Evolutionary conservation across 371 early-diverging fungal species (phyloP), one percentile per base, ranked within the genome.

Genomic region (Agmasoma carcini): DNA sequence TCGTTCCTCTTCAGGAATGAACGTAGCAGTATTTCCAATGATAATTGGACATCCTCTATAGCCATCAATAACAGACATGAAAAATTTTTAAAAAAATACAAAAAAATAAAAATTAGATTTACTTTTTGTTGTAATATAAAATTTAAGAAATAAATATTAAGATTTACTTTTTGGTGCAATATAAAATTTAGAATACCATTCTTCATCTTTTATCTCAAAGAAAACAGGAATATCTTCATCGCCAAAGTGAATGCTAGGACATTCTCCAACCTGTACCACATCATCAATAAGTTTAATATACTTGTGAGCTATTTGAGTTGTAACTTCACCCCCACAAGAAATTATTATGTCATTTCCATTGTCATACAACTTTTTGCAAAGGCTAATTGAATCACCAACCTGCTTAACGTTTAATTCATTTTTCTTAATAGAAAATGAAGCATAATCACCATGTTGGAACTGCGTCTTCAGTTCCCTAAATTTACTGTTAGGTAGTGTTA

Each of bases 101-200:
- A n/a, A n/a, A n/a, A n/a, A n/a, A n/a, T n/a, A n/a, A n/a, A n/a
- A n/a, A n/a, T n/a, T n/a, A n/a, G n/a, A n/a, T n/a, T n/a, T n/a
- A n/a, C n/a, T n/a, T n/a, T n/a, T n/a, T n/a, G n/a, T n/a, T n/a
- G n/a, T n/a, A n/a, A n/a, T n/a, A n/a, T n/a, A n/a, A n/a, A n/a
- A n/a, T n/a, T n/a, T n/a, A n/a, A n/a, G n/a, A n/a, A n/a, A n/a
- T n/a, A n/a, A n/a, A n/a, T n/a, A n/a, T n/a, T n/a, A n/a, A n/a
- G n/a, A n/a, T n/a, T n/a, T n/a, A n/a, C n/a, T n/a, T n/a, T 69
- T 68, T 2, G 72, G 69, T 17, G 72, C 72, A 31, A 72, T 52
- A 49, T 54, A 72, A 47, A 54, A 65, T 38, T 54, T 58, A 11
- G 69, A 50, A 43, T 69, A 47, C n/a, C 69, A 63, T 2, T 45